A percentile compares a stretch with the other conserved stretches of the same genome.
These are phyloP conservation scores for Amborella trichopoda DNA, from an alignment of 164 flowering plant species.

Conservation along the genomic window DNA sequence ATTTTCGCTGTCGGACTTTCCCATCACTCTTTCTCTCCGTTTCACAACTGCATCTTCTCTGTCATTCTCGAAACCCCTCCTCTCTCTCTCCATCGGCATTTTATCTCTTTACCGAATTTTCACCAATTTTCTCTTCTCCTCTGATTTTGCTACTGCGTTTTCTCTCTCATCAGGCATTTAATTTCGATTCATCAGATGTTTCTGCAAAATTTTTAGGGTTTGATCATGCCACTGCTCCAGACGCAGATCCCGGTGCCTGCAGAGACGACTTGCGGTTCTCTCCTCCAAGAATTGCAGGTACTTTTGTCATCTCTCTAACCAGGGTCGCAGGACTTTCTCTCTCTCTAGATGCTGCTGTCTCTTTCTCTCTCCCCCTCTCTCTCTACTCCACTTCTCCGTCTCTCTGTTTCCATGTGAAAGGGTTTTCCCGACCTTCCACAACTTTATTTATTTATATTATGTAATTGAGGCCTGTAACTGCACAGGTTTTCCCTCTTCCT, in stretches of 20 bases:
- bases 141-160: too few relatives aligned
- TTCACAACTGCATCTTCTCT: not conserved
- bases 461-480: too few relatives aligned
- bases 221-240: conserved; percentile 1
- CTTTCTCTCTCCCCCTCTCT: not conserved
- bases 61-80: not conserved
- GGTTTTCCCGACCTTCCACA: too few relatives aligned
- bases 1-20: not conserved
- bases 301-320: not conserved
- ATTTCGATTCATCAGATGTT: too few relatives aligned
- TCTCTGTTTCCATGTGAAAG: not conserved
- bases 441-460: too few relatives aligned
- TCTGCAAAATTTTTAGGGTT: too few relatives aligned
- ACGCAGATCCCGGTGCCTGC: conserved; percentile 13
- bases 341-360: not conserved
- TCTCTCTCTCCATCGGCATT: not conserved
- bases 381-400: not conserved
- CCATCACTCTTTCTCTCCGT: not conserved
- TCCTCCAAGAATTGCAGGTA: conserved; percentile 54
- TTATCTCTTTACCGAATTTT: not conserved
- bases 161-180: too few relatives aligned
- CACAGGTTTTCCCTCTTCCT: not conserved
- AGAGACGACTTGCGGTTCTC: conserved; percentile 55
- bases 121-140: not conserved
- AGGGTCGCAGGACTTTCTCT: not conserved